Conservation (phyloP, 208 protist genomes). For the Balamuthia mandrillaris region DNA sequence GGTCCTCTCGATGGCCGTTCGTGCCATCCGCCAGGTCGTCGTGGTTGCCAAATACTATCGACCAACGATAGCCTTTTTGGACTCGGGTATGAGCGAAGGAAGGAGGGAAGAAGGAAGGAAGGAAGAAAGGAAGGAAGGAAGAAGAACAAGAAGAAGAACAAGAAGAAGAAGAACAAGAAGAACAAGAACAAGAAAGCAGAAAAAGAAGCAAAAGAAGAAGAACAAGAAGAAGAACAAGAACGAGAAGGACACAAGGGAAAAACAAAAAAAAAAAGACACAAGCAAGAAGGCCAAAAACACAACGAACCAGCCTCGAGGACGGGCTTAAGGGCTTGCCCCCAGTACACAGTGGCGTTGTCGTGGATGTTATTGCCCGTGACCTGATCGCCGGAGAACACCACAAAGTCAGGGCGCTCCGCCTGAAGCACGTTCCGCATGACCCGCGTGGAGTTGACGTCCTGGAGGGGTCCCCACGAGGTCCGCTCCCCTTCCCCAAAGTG, state of each 20-base stretch:
- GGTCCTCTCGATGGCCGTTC: not conserved
- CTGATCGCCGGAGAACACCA: conserved; percentile 52
- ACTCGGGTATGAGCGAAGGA: no score
- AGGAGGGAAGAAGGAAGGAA: not conserved
- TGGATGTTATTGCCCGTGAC: conserved; percentile 51
- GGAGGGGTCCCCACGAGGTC: conserved; percentile 34
- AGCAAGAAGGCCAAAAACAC: no score
- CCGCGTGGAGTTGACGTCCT: conserved; percentile 30
- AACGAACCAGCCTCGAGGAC: not conserved
- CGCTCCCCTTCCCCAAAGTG: conserved; percentile 54
- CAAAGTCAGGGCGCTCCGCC: conserved; percentile 46
- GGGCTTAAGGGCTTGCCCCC: conserved; percentile 3
- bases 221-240: no score
- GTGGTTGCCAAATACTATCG: conserved; percentile 53
- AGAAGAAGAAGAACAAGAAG: no score
- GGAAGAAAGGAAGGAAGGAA: no score
- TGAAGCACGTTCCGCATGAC: not conserved
- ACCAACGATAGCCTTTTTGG: conserved; percentile 17
- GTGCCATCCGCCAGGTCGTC: not conserved
- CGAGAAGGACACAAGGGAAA: no score
- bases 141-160: no score
- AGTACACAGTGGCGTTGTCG: conserved; percentile 47
- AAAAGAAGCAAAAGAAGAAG: no score
- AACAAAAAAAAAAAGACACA: no score
- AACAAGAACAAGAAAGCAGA: no score